Conservation (phyloP, 2,329 filamentous ascomycete species). For the Talaromyces sp. region DNA sequence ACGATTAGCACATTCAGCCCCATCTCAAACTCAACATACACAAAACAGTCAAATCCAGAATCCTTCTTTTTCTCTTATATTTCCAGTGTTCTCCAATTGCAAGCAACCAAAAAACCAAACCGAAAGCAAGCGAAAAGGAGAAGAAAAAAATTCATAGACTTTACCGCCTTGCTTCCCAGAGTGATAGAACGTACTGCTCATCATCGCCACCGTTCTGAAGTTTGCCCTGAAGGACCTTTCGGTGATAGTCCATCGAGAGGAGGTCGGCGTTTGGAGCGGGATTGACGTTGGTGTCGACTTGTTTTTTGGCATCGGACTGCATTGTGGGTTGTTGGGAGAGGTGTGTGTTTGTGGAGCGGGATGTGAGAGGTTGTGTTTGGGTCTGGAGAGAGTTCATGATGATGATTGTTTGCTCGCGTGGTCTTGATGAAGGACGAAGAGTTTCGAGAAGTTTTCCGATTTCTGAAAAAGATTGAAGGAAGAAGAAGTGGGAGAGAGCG, state of each 20-base stretch:
- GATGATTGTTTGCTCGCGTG: background rate
- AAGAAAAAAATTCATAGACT: constrained; percentile 7
- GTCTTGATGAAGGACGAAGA: background rate
- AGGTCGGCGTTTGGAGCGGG: constrained; percentile 25
- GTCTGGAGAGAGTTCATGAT: constrained; percentile 19
- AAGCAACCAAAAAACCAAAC: constrained; percentile 5
- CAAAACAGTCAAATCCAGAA: constrained; percentile 2
- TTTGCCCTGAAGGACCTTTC: constrained; percentile 42
- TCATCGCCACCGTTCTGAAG: constrained; percentile 28
- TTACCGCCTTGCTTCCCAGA: constrained; percentile 8
- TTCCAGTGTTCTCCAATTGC: constrained; percentile 9
- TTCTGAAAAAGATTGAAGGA: background rate
- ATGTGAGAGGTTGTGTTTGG: constrained; percentile 35
- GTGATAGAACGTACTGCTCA: constrained; percentile 34
- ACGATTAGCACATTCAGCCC: background rate
- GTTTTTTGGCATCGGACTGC: constrained; percentile 10
- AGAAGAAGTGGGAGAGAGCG: background rate
- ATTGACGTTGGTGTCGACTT: constrained; percentile 32
- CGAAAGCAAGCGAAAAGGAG: background rate
- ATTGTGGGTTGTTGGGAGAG: constrained; percentile 20
- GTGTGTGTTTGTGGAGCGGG: constrained; percentile 44
- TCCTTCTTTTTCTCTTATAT: background rate
- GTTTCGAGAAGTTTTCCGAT: background rate
- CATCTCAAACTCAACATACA: background rate
- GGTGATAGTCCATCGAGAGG: constrained; percentile 44